These are phyloP conservation scores for Pichia membranifaciens DNA, from an alignment of 805 yeast species.

Conservation along the genomic window DNA sequence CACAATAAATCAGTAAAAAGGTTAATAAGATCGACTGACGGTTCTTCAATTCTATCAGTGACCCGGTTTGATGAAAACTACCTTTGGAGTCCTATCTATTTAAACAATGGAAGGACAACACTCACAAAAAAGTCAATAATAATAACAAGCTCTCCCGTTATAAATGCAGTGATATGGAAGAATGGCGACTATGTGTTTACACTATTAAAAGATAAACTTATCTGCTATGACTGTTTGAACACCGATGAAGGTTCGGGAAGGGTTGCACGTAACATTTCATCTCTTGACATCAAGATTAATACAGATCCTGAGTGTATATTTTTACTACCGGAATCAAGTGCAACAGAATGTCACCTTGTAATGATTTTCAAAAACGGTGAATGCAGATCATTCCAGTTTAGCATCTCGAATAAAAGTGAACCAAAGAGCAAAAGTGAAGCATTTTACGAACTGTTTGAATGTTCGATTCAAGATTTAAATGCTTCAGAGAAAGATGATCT, in stretches of 20 bases:
- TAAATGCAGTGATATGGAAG: constrained; percentile 44
- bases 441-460: constrained; percentile 21
- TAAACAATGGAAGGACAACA: constrained; percentile 25
- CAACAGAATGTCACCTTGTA: constrained; percentile 38
- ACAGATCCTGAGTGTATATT: constrained; percentile 26
- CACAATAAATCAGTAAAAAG: constrained; percentile 74
- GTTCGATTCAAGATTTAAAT: constrained; percentile 32
- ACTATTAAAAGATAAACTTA: constrained; percentile 38
- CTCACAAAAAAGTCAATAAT: constrained; percentile 32
- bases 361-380: constrained; percentile 39
- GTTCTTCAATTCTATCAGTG: constrained; percentile 51
- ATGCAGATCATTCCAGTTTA: constrained; percentile 39
- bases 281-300: constrained; percentile 9
- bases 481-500: constrained; percentile 27
- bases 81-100: constrained; percentile 47
- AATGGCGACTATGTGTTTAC: constrained; percentile 43
- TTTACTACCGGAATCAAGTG: constrained; percentile 32
- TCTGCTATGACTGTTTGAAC: constrained; percentile 48
- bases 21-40: constrained; percentile 61
- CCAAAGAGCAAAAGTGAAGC: constrained; percentile 24
- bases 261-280: constrained; percentile 21
- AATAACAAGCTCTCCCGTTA: constrained; percentile 41
- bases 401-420: constrained; percentile 20
- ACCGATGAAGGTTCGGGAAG: constrained; percentile 6
- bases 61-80: constrained; percentile 59